Conservation (phyloP, 768 basidiomycete genomes). For the Mycena rebaudengoi region DNA sequence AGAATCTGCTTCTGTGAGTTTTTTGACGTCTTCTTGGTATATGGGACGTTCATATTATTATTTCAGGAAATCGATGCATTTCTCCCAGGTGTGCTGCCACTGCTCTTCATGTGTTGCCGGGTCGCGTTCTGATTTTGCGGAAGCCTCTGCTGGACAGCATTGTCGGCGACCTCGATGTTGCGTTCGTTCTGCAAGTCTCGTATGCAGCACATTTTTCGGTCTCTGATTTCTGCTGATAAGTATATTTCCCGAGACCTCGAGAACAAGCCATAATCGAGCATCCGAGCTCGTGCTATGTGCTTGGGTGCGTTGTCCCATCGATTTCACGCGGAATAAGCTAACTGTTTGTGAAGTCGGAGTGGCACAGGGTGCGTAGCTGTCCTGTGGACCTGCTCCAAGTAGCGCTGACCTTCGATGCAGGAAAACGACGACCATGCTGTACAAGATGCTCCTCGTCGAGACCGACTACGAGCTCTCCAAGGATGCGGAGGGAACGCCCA, state of each 20-base stretch:
- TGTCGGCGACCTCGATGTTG: constrained; percentile 57
- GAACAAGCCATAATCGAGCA: constrained; percentile 70
- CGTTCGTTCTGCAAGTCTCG: constrained; percentile 55
- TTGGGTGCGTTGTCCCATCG: too few relatives aligned
- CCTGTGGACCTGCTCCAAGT: neutral
- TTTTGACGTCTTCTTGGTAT: neutral
- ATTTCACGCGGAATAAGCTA: too few relatives aligned
- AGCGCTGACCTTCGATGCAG: neutral
- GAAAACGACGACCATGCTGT: constrained; percentile 68
- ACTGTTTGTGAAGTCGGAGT: too few relatives aligned
- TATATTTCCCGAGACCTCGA: constrained; percentile 40
- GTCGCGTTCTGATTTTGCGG: neutral
- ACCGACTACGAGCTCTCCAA: constrained; percentile 54
- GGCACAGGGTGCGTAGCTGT: constrained; percentile 67
- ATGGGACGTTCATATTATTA: neutral
- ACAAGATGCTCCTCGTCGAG: constrained; percentile 78
- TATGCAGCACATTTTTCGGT: too few relatives aligned
- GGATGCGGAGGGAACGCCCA: constrained; percentile 32
- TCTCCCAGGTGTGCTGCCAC: constrained; percentile 46
- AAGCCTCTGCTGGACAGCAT: constrained; percentile 52
- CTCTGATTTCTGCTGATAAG: neutral
- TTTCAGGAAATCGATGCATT: constrained; percentile 53
- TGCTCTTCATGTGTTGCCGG: neutral
- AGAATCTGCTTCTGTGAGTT: constrained; percentile 66
- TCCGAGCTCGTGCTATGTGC: constrained; percentile 66